Conservation (phyloP, 306 rosid genomes). For the Cicer judaicum region DNA sequence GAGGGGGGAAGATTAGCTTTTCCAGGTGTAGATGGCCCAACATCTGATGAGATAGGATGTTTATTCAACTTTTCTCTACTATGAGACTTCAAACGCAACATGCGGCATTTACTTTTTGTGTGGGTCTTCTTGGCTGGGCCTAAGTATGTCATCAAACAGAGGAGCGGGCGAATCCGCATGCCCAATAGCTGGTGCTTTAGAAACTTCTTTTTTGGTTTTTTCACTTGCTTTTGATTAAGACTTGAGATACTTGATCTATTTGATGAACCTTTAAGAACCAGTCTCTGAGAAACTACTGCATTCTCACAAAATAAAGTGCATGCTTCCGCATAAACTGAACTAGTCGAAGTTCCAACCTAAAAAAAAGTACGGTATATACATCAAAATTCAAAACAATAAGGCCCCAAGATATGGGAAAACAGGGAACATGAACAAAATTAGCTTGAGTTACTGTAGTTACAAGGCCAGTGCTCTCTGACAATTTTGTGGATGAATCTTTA, state of each 20-base stretch:
- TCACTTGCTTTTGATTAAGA: constrained; percentile 48
- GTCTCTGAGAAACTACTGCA: constrained; percentile 45
- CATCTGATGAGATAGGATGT: constrained; percentile 49
- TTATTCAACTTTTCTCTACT: constrained; percentile 45
- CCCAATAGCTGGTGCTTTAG: constrained; percentile 52
- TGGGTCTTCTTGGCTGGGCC: constrained; percentile 56
- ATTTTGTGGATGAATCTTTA: constrained; percentile 32
- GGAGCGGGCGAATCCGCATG: constrained; percentile 54
- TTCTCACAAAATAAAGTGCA: constrained; percentile 33
- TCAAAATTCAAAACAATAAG: constrained; percentile 1
- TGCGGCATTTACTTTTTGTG: constrained; percentile 54
- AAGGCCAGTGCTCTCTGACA: constrained; percentile 35
- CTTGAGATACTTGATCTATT: constrained; percentile 40
- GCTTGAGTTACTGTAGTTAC: constrained; percentile 45
- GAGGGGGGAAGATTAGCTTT: constrained; percentile 39
- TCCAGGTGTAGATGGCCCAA: constrained; percentile 64
- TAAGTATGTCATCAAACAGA: constrained; percentile 50
- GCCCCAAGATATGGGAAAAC: constrained; percentile 1
- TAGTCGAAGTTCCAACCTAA: constrained; percentile 58
- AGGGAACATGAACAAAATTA: constrained; percentile 27
- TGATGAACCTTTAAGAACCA: constrained; percentile 41
- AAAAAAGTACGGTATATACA: constrained; percentile 13
- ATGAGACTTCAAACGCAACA: constrained; percentile 38
- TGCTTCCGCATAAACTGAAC: constrained; percentile 41
- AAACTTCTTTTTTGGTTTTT: constrained; percentile 59